A percentile compares a stretch with the other conserved stretches of the same genome.
Conservation (phyloP, 257 asterid genomes). For the Petunia axillaris region DNA sequence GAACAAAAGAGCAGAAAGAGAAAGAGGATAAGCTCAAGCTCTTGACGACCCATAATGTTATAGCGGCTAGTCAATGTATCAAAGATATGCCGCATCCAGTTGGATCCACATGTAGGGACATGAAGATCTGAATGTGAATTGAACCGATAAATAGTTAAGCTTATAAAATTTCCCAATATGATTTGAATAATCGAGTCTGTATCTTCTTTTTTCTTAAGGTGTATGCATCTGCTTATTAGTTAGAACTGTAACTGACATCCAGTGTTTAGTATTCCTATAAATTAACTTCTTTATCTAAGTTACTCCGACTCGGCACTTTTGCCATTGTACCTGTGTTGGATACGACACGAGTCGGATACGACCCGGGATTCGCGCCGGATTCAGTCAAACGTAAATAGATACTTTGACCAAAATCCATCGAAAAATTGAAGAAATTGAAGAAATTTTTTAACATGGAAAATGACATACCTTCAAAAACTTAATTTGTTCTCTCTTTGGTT, state of each 20-base stretch:
- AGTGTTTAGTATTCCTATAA: background rate
- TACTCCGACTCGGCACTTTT: no score
- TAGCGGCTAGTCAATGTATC: background rate
- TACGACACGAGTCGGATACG: no score
- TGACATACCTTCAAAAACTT: no score
- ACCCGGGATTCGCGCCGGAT: no score
- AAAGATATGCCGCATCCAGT: background rate
- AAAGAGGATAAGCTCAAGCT: background rate
- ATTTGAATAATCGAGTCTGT: background rate
- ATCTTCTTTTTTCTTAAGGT: background rate
- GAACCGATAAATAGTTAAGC: background rate
- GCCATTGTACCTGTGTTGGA: no score
- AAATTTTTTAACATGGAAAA: no score
- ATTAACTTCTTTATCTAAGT: background rate
- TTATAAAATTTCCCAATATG: background rate
- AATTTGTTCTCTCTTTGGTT: no score
- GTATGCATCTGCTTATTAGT: background rate
- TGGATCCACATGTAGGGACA: background rate
- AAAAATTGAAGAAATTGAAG: no score
- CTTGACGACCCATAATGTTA: background rate
- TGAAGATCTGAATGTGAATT: conserved; percentile 12
- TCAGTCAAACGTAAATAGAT: no score
- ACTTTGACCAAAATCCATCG: no score
- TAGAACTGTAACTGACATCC: conserved; percentile 14
- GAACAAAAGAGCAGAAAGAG: background rate